Evolutionary conservation across 192 early-diverging fungal genomes (phyloP).

Genomic region (Entophlyctis luteolus): DNA sequence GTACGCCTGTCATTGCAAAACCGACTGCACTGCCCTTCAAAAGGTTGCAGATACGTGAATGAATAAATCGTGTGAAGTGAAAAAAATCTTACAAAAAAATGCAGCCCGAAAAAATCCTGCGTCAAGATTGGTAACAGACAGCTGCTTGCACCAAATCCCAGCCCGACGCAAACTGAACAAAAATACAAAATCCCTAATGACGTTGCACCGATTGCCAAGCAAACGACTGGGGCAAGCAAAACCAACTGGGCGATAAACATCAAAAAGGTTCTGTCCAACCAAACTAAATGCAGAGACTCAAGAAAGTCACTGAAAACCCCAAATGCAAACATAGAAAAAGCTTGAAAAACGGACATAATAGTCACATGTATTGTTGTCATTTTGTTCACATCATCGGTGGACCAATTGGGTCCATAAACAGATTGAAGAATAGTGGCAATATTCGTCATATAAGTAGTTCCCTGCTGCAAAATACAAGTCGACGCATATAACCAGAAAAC

Average conservation of each 20-base stretch:
- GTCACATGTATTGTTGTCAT: slow-evolving; percentile 27
- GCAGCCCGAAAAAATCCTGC: slow-evolving; percentile 28
- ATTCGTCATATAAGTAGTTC: slow-evolving; percentile 32
- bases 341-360: slow-evolving; percentile 27
- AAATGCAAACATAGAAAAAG: slow-evolving; percentile 12
- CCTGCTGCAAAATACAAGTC: slow-evolving; percentile 27
- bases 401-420: background rate
- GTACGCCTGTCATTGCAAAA: slow-evolving; percentile 31
- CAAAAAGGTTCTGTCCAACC: slow-evolving; percentile 25
- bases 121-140: slow-evolving; percentile 29
- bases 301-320: slow-evolving; percentile 15
- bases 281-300: background rate
- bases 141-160: slow-evolving; percentile 32
- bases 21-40: slow-evolving; percentile 33
- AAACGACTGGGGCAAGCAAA: slow-evolving; percentile 3
- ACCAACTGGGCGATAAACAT: slow-evolving; percentile 13
- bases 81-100: slow-evolving; percentile 23
- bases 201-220: background rate
- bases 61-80: too few relatives aligned
- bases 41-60: too few relatives aligned
- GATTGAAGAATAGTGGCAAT: slow-evolving; percentile 22
- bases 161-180: slow-evolving; percentile 25
- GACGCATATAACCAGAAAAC: slow-evolving; percentile 34
- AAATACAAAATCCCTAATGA: background rate
- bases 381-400: background rate